phyloP scores from a whole-genome alignment of 2,329 filamentous ascomycete genomes.

The Colletotrichum lentis region DNA sequence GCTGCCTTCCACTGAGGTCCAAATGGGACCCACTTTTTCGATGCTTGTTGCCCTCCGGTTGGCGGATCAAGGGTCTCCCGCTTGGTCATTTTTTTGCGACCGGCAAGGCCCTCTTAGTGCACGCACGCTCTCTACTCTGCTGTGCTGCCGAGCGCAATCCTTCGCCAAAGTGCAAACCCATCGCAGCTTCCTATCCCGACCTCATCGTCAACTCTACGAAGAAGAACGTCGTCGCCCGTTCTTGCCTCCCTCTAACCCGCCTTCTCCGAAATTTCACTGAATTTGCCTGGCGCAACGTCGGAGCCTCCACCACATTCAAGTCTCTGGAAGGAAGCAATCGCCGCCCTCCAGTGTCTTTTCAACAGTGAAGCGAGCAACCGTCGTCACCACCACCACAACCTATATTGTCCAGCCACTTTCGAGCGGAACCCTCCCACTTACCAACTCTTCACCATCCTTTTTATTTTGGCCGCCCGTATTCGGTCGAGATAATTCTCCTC shows the following conservation, averaged over 20 bases:
- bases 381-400: conserved; percentile 24
- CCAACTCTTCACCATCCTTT: conserved; percentile 26
- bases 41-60: conserved; percentile 19
- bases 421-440: conserved; percentile 37
- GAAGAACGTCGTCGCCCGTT: conserved; percentile 28
- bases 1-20: conserved; percentile 11
- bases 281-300: conserved; percentile 54
- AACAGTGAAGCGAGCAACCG: conserved; percentile 36
- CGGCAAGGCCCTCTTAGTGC: conserved; percentile 23
- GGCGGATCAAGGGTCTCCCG: conserved; percentile 29
- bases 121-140: neutral
- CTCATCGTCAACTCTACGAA: conserved; percentile 2
- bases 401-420: conserved; percentile 18
- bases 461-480: conserved; percentile 3
- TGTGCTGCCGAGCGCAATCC: conserved; percentile 31
- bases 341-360: conserved; percentile 42
- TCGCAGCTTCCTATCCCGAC: conserved; percentile 36
- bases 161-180: conserved; percentile 31
- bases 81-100: conserved; percentile 41
- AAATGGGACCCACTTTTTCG: conserved; percentile 15
- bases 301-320: conserved; percentile 29
- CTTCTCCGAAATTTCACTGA: conserved; percentile 37
- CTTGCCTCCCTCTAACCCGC: conserved; percentile 17
- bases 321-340: conserved; percentile 43
- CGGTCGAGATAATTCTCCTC: conserved; percentile 14